Evolutionary conservation across 805 yeast genomes (phyloP).

Genomic region (Ogataea pini): DNA sequence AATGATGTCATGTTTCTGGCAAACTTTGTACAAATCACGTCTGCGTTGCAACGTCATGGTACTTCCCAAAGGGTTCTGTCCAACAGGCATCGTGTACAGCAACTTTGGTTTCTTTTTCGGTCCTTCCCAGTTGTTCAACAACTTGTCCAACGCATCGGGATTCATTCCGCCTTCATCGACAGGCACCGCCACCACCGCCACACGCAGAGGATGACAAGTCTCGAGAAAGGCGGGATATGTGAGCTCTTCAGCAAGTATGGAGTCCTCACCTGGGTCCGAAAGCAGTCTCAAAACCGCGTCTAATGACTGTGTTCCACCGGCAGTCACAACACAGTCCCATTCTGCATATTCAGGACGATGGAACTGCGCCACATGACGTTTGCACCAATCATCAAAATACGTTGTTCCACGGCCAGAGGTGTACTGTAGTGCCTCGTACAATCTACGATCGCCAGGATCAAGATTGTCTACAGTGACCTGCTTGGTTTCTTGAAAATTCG

Average conservation of each 20-base stretch:
- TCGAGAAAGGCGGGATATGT: constrained; percentile 85
- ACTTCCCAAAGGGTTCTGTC: constrained; percentile 85
- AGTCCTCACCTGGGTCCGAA: constrained; percentile 68
- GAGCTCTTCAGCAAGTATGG: constrained; percentile 79
- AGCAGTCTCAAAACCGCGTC: constrained; percentile 81
- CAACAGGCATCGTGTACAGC: constrained; percentile 72
- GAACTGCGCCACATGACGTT: constrained; percentile 42
- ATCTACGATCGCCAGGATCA: constrained; percentile 25
- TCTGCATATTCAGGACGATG: constrained; percentile 50
- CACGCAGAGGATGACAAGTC: constrained; percentile 72
- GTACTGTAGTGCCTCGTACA: constrained; percentile 53
- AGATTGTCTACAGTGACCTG: constrained; percentile 33
- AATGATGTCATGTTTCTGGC: constrained; percentile 66
- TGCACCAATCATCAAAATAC: constrained; percentile 42
- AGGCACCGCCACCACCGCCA: constrained; percentile 67
- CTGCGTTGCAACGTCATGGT: constrained; percentile 61
- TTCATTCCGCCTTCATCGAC: constrained; percentile 79
- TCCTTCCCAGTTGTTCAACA: constrained; percentile 68
- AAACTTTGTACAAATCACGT: constrained; percentile 55
- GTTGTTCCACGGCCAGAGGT: constrained; percentile 50
- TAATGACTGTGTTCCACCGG: constrained; percentile 91
- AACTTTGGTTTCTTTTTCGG: constrained; percentile 50
- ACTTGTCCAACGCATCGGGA: constrained; percentile 64
- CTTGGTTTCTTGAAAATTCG: constrained; percentile 43
- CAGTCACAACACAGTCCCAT: constrained; percentile 71